Evolutionary conservation across 2,329 filamentous ascomycete genomes (phyloP).

Genomic region (Neonectria coccinea): DNA sequence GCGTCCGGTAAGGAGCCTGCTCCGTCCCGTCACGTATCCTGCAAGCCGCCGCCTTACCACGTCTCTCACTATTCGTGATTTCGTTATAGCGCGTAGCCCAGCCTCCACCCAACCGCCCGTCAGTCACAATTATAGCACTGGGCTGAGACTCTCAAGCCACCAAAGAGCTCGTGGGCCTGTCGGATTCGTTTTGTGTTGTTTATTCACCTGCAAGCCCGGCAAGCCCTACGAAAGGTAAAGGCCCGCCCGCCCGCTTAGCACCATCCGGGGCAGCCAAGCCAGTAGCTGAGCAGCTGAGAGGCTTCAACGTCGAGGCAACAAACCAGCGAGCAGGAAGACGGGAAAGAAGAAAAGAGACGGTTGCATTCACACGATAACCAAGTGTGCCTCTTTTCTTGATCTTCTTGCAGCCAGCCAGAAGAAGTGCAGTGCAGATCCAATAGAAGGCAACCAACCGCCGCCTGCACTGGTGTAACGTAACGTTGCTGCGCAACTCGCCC

Average conservation of each 20-base stretch:
- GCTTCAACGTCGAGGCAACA: constrained; percentile 2
- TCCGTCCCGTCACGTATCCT: too few relatives aligned
- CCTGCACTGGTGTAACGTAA: constrained; percentile 44
- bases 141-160: constrained; percentile 27
- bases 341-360: not conserved
- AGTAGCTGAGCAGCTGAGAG: not conserved
- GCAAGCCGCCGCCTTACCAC: not conserved
- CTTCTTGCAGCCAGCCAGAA: not conserved
- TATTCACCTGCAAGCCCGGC: not conserved
- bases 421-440: constrained; percentile 15
- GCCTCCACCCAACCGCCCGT: not conserved
- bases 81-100: not conserved
- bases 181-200: constrained; percentile 26
- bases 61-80: not conserved
- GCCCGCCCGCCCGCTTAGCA: constrained; percentile 13
- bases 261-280: constrained; percentile 3
- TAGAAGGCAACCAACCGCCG: constrained; percentile 8
- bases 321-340: not conserved
- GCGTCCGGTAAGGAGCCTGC: not conserved
- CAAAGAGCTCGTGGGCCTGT: constrained; percentile 3
- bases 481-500: constrained; percentile 41
- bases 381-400: not conserved
- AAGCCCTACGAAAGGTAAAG: constrained; percentile 6
- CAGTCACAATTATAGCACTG: constrained; percentile 42
- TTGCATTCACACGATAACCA: not conserved